A percentile compares a stretch with the other conserved stretches of the same genome.
Evolutionary conservation across 352 stramenopile genomes (phyloP).

Genomic region (Achlya hypogyna): DNA sequence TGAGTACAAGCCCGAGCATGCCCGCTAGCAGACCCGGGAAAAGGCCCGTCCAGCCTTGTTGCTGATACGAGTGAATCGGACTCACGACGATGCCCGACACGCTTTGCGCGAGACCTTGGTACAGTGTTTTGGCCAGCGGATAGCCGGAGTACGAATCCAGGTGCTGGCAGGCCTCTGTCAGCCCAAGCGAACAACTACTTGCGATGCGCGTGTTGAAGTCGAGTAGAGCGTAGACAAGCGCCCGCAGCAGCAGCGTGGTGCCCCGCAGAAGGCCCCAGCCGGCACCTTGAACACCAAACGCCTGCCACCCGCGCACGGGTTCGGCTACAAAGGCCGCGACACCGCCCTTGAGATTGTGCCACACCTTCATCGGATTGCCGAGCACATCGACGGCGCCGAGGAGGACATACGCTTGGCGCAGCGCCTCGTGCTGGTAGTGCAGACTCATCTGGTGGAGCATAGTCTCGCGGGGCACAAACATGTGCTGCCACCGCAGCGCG

Average conservation of each 20-base stretch:
- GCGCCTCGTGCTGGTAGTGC: conserved; percentile 82
- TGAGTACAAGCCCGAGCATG: conserved; percentile 70
- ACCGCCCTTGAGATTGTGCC: conserved; percentile 70
- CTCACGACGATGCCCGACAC: conserved; percentile 71
- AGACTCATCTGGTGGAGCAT: conserved; percentile 21
- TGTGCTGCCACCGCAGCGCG: conserved; percentile 17
- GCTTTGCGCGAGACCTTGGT: conserved; percentile 77
- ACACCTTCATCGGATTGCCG: conserved; percentile 83
- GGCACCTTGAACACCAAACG: conserved; percentile 35
- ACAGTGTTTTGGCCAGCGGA: conserved; percentile 74
- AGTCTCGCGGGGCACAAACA: conserved; percentile 19
- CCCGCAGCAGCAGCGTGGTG: conserved; percentile 74
- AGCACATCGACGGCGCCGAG: conserved; percentile 81
- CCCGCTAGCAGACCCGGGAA: conserved; percentile 68
- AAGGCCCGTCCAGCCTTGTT: conserved; percentile 66
- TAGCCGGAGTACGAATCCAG: conserved; percentile 85
- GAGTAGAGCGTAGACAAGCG: conserved; percentile 77
- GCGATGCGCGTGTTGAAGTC: conserved; percentile 85
- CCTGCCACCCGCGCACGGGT: conserved; percentile 62
- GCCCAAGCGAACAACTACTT: conserved; percentile 60
- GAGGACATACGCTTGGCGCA: conserved; percentile 82
- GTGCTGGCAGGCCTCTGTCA: conserved; percentile 79
- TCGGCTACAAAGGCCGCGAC: conserved; percentile 81
- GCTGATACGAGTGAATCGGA: conserved; percentile 73
- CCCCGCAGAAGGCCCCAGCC: conserved; percentile 57